Base-by-base conservation (phyloP, 192 early-diverging fungal species). In the Lobosporangium transversale region DNA sequence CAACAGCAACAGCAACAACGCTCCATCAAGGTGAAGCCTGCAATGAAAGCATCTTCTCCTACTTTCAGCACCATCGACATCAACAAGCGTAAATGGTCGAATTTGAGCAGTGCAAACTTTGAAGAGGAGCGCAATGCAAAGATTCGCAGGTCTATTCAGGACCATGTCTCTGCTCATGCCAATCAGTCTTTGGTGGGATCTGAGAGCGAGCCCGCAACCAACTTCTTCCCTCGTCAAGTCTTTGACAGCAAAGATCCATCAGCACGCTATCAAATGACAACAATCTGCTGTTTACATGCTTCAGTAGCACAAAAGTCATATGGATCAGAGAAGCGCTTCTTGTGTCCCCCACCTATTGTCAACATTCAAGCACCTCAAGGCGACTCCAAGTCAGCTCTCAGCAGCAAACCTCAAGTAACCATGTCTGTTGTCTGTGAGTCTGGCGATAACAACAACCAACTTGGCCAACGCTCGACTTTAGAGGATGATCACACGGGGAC, bases 231-330 rank as follows among this genome's bases (percentile, higher is more conserved):
- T 35, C 57, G 51, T 27, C 63, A 71, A 33, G 59, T 67, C 23
- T 66, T 67, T 54, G 58, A 71, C 4, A 62, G 59, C 1, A 67
- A 37, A 20, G 47, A 71, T 51, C 58, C 63, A 31, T 74, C 79
- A 12, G 52, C 50, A 15, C 64, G 65, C 36, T 66, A 57, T 53
- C 79, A 76, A 29, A 84, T 84, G 80, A 88, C 89, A 7, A 94
- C 94, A n/a, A 89, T 97, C 32, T 85, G 92, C 20, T 91, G 94
- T 70, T 84, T 90, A 49, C 92, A 94, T 54, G 90, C 94, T 8
- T 70, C 88, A 0, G 94, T 95, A 9, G 94, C 92, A 6, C 95
- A 97, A 83, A 97, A 97, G 82, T 95, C 93, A 12, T 97, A 97
- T 84, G 95, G 94, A 14, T 86, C 87, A 62, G 95, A 97, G 71